Base-by-base conservation (phyloP, 371 early-diverging fungal species). In the Mucor ambiguus region DNA sequence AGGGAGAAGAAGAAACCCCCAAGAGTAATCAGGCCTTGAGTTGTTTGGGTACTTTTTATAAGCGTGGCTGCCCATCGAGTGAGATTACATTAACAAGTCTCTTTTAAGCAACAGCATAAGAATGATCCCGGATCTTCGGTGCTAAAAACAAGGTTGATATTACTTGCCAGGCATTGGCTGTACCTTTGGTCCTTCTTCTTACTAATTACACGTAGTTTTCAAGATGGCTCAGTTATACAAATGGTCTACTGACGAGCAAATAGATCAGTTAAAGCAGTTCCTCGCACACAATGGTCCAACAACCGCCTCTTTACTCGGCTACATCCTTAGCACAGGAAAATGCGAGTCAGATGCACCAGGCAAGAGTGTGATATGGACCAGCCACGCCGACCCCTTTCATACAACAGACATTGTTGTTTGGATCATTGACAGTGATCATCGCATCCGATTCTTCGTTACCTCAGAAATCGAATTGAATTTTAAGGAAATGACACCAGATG, bases 381-480 rank as follows among this genome's bases (percentile, higher is more conserved):
- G 54, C n/a, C 59, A 68, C 52, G 2, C 32, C 1, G 44, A 68
- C 24, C 68, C 68, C 0, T 63, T 68, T 10, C 32, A 68, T 16
- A 58, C 63, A 0, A 20, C 38, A 4, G 63, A 63, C 11, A 37
- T 52, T 52, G 63, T 63, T 3, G 54, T 68, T 11, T 68, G 68
- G 68, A 49, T 68, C 38, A 29, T 68, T 30, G 59, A 63, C 14
- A 58, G 32, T 11, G 26, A 32, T 3, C 14, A 68, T 22, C 49
- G 63, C 24, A 56, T 48, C 26, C 58, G 68, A 16, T 16, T 68
- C 4, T 59, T 52, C 29, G 68, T 68, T 3, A 63, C 11, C 16
- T 32, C 59, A 10, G 68, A 68, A 28, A 20, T 32, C 5, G 32
- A 43, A 9, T 29, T 68, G 16, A 49, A 67, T 56, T 18, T 30